phyloP scores from a whole-genome alignment of 768 basidiomycete genomes.

The Lactarius trivialis region DNA sequence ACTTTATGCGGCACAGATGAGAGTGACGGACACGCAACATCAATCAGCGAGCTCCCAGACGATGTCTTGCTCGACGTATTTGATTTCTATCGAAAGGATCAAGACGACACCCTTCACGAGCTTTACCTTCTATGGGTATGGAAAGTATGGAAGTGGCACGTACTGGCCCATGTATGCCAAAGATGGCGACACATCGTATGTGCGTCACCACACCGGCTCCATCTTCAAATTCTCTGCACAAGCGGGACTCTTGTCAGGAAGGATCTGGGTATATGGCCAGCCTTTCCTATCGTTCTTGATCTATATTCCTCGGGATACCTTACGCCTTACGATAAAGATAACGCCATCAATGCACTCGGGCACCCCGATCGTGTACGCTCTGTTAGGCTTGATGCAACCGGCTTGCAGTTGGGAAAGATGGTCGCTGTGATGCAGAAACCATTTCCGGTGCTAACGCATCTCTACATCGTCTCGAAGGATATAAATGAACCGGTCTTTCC shows the following conservation, averaged over 20 bases:
- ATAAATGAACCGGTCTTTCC: neutral
- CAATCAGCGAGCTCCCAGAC: neutral
- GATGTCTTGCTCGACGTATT: neutral
- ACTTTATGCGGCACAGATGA: neutral
- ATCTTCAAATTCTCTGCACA: neutral
- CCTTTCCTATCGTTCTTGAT: neutral
- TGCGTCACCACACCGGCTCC: neutral
- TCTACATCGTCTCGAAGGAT: neutral
- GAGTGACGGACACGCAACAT: neutral
- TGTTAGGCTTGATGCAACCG: neutral
- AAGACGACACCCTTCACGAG: no score
- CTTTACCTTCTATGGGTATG: no score
- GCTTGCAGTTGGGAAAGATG: neutral
- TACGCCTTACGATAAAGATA: neutral
- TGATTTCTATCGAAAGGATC: neutral
- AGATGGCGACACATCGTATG: neutral
- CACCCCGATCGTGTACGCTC: neutral
- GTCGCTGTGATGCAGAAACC: neutral
- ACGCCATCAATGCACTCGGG: neutral
- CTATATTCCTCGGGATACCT: accelerated
- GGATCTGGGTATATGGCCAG: neutral
- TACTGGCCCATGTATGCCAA: neutral
- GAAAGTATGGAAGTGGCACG: neutral
- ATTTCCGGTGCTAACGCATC: neutral
- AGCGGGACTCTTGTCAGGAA: neutral